A percentile compares a stretch with the other conserved stretches of the same genome.
phyloP scores from a whole-genome alignment of 139 green algal species.

The Trebouxia sp. region DNA sequence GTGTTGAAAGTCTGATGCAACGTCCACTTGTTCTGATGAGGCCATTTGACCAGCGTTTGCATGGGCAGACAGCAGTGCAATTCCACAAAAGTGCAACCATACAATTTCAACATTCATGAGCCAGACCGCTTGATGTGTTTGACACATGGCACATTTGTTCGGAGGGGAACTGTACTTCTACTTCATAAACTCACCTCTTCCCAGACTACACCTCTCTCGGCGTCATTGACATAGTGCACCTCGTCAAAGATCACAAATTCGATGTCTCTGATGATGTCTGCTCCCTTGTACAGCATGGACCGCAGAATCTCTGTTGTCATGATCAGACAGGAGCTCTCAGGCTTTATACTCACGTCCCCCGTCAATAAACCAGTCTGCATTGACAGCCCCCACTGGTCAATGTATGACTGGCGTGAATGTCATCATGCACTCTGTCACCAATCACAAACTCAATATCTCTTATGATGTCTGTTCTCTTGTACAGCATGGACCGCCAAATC shows the following conservation, averaged over 20 bases:
- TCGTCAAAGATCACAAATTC: conserved; percentile 98
- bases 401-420: background rate
- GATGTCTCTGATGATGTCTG: conserved; percentile 91
- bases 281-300: conserved; percentile 95
- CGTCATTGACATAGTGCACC: conserved; percentile 98
- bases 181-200: conserved; percentile 76
- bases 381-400: background rate
- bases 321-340: conserved; percentile 90
- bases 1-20: too few relatives aligned
- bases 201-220: conserved; percentile 87
- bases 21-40: too few relatives aligned
- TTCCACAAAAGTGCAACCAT: too few relatives aligned
- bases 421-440: conserved; percentile 81
- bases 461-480: conserved; percentile 90
- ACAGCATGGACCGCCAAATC: conserved; percentile 94
- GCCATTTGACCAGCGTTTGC: too few relatives aligned
- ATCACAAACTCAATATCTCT: conserved; percentile 96
- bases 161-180: too few relatives aligned
- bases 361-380: conserved; percentile 89
- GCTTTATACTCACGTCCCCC: conserved; percentile 90
- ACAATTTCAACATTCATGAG: too few relatives aligned
- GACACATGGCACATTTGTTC: too few relatives aligned
- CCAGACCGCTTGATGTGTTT: too few relatives aligned
- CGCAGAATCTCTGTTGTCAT: conserved; percentile 99
- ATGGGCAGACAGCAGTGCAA: too few relatives aligned